Evolutionary conservation across 352 stramenopile species (phyloP).

Genomic region (Globisporangium nodosum): DNA sequence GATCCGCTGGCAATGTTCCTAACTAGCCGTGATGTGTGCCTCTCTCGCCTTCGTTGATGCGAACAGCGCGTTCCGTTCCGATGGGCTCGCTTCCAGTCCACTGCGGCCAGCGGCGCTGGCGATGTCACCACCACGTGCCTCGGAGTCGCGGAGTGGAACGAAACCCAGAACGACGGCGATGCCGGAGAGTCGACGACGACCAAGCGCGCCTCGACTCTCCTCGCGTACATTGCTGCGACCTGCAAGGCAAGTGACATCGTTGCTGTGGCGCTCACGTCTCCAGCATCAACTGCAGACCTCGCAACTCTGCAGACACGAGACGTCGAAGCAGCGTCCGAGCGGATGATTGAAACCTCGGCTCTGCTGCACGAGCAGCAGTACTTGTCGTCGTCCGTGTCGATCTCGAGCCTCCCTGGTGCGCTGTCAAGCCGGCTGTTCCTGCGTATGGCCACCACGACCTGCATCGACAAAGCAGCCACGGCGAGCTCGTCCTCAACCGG

Average conservation of each 20-base stretch:
- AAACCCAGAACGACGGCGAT: slow-evolving; percentile 10
- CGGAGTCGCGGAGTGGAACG: slow-evolving; percentile 23
- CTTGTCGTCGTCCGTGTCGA: slow-evolving; percentile 5
- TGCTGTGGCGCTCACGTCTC: slow-evolving; percentile 22
- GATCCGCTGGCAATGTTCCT: neutral
- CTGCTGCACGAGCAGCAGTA: slow-evolving; percentile 13
- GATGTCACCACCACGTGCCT: slow-evolving; percentile 16
- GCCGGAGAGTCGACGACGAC: slow-evolving; percentile 1
- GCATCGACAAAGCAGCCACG: slow-evolving; percentile 19
- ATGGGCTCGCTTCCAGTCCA: slow-evolving; percentile 27
- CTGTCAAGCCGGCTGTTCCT: slow-evolving; percentile 23
- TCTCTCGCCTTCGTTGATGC: neutral
- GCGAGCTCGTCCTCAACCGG: slow-evolving; percentile 1
- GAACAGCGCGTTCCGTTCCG: slow-evolving; percentile 12
- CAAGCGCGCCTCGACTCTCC: neutral
- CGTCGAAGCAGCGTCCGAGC: slow-evolving; percentile 5
- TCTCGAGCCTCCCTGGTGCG: slow-evolving; percentile 6
- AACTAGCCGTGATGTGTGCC: neutral
- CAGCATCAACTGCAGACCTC: slow-evolving; percentile 10
- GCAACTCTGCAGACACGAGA: slow-evolving; percentile 13
- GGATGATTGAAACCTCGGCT: slow-evolving; percentile 14
- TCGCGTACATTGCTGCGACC: slow-evolving; percentile 6
- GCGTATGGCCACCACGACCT: slow-evolving; percentile 17
- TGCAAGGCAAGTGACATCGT: slow-evolving; percentile 21
- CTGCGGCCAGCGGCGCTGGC: neutral